Conservation (phyloP, 139 green algal genomes). For the Nannochloris sp. region DNA sequence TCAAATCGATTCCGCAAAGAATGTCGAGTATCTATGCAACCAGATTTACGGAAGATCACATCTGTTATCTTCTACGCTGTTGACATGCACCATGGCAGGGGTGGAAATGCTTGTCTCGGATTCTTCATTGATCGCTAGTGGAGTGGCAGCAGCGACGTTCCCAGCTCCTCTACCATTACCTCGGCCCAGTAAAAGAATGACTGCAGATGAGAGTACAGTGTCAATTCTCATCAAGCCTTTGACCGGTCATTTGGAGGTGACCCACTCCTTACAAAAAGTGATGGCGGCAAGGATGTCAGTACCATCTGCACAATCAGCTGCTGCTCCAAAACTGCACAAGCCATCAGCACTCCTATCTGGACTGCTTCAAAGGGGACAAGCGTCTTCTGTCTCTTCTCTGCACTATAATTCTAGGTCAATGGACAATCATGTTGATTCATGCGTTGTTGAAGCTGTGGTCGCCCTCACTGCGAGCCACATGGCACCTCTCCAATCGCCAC, state of each 20-base stretch:
- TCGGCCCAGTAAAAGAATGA: background rate
- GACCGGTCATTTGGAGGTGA: background rate
- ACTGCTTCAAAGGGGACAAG: too few species aligned
- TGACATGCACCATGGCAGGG: background rate
- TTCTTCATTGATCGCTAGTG: background rate
- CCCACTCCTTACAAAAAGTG: background rate
- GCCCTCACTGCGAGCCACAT: background rate
- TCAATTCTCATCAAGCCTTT: background rate
- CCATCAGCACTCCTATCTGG: too few species aligned
- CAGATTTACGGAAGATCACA: conserved; percentile 1
- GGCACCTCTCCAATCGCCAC: background rate
- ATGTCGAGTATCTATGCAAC: background rate
- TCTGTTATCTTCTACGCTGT: background rate
- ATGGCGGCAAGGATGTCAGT: background rate
- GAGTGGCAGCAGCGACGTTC: background rate
- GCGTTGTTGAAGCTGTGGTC: background rate
- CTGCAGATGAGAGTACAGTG: background rate
- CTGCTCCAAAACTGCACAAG: too few species aligned
- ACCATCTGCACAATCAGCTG: too few species aligned
- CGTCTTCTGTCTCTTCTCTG: too few species aligned
- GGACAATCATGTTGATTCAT: background rate
- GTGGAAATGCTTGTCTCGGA: conserved; percentile 1
- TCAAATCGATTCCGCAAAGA: background rate
- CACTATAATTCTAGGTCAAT: too few species aligned
- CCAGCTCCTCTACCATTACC: background rate